Conservation (phyloP, 2,329 filamentous ascomycete genomes). For the Aspergillus fijiensis region DNA sequence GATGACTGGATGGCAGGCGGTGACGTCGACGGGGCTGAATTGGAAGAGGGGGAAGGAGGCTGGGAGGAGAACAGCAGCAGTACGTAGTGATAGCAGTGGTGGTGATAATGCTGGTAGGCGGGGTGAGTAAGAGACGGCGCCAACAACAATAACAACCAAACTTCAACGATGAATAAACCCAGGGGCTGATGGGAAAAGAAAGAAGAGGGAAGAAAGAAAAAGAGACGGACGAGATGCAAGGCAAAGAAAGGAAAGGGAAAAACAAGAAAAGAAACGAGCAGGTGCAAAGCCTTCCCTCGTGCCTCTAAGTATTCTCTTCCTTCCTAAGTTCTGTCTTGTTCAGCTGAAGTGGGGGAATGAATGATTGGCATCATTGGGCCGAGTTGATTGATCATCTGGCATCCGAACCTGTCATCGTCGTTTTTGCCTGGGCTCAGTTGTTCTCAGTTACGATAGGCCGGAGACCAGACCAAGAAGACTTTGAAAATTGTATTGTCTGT, state of each 20-base stretch:
- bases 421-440: not conserved
- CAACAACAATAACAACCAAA: not conserved
- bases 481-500: too few species aligned
- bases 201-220: slow-evolving; percentile 23
- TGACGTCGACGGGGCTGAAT: not conserved
- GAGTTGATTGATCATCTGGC: slow-evolving; percentile 5
- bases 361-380: slow-evolving; percentile 17
- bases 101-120: not conserved
- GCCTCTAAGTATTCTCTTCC: slow-evolving; percentile 9
- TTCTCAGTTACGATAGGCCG: too few species aligned
- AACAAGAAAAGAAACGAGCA: slow-evolving; percentile 10
- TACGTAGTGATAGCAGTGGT: not conserved
- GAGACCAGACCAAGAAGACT: too few species aligned
- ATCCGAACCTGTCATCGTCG: not conserved
- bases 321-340: slow-evolving; percentile 1
- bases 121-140: not conserved
- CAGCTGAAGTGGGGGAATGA: slow-evolving; percentile 23
- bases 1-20: not conserved
- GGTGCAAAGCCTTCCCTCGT: slow-evolving; percentile 11
- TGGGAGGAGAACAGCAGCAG: not conserved
- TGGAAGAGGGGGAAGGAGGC: not conserved
- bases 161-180: not conserved
- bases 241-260: slow-evolving; percentile 3
- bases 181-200: not conserved
- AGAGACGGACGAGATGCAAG: slow-evolving; percentile 3